phyloP scores from a whole-genome alignment of 2,329 filamentous ascomycete species.

The Cladosporium halotolerans region DNA sequence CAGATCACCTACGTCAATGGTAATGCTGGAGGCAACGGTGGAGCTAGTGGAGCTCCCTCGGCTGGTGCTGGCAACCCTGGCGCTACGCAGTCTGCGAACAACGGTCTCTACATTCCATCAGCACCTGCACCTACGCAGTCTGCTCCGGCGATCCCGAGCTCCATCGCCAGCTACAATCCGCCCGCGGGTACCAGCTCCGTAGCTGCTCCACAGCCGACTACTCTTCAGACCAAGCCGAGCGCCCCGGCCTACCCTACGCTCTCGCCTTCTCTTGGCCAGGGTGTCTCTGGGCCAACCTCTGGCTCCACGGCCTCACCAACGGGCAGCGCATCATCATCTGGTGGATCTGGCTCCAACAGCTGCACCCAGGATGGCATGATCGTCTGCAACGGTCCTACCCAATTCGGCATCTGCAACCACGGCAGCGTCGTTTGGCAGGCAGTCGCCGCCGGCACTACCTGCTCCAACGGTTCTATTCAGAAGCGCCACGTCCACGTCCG shows the following conservation, averaged over 20 bases:
- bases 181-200: not conserved
- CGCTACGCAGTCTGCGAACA: not conserved
- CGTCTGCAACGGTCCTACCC: slow-evolving; percentile 34
- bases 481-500: slow-evolving; percentile 9
- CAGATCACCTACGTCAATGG: not conserved
- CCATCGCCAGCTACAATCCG: not conserved
- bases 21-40: not conserved
- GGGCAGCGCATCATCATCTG: not conserved
- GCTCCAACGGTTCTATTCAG: slow-evolving; percentile 35
- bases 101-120: not conserved
- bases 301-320: slow-evolving; percentile 1
- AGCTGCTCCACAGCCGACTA: not conserved
- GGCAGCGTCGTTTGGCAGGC: slow-evolving; percentile 36
- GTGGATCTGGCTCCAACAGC: not conserved
- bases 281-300: not conserved
- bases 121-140: not conserved
- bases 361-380: slow-evolving; percentile 34
- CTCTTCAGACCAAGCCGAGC: not conserved
- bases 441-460: slow-evolving; percentile 40
- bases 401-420: slow-evolving; percentile 40
- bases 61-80: not conserved
- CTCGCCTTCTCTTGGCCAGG: not conserved
- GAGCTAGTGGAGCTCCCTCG: not conserved
- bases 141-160: not conserved
- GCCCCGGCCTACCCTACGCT: slow-evolving; percentile 1